Base-by-base conservation (phyloP, 371 early-diverging fungal genomes). In the Modicella reniformis region DNA sequence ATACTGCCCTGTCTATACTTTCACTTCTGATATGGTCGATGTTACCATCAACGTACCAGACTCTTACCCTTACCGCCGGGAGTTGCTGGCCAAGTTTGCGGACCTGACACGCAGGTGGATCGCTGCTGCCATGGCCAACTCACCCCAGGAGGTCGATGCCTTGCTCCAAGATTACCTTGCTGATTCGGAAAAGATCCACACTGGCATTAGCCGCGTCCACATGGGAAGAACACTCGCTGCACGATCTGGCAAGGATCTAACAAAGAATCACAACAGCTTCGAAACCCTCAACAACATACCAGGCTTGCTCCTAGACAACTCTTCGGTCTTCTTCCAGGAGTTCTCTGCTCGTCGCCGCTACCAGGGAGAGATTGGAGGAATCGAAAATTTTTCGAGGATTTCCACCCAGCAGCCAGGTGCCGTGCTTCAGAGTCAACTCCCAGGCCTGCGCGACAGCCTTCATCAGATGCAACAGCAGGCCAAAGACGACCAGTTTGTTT, bases 41-140 rank as follows among this genome's bases (percentile, higher is more conserved):
- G 86, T 94, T 10, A 91, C 92, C 13, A 80, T 94, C 59, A 87
- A 90, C 70, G 58, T 94, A 28, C 91, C 93, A 0, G 94, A 94
- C 68, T 90, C 92, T 0, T 90, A 90, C 64, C 72, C 81, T 9
- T 94, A 94, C 69, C 91, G 94, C 49, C 84, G 87, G 51, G 87
- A 90, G 37, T 70, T 94, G 34, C 85, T 90, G 25, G 70, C 87
- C 15, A 84, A 79, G 53, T 84, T 93, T 48, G 86, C 86, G 2
- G 90, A 88, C 28, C 80, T 85, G 48, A 88, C 89, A 15, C 86
- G 84, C 51, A 87, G 88, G 68, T 94, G 94, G 94, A 81, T 94
- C 13, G 83, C 79, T 33, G 74, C 81, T 17, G 84, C 87, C 3
- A 84, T 79, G 75, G 71, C 70, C 51, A 70, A 72, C 65, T 80